Evolutionary conservation across 805 yeast species (phyloP).

Genomic region (Yarrowia divulgata): DNA sequence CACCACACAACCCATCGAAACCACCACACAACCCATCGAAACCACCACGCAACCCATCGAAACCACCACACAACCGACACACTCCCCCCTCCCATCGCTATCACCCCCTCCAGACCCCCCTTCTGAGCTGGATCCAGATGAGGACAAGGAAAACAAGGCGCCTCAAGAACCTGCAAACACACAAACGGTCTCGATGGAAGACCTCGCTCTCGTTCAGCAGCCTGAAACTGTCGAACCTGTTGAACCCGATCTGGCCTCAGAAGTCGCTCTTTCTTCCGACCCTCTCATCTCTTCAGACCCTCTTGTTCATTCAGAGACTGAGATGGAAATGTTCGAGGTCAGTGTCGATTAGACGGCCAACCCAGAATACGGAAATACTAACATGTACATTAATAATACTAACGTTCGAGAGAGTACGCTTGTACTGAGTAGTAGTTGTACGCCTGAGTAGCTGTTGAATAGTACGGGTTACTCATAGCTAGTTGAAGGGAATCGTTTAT

Average conservation of each 20-base stretch:
- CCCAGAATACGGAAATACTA: too few relatives aligned
- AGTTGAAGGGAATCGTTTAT: too few relatives aligned
- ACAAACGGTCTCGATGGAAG: not conserved
- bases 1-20: too few relatives aligned
- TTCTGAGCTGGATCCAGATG: conserved; percentile 13
- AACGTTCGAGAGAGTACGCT: not conserved
- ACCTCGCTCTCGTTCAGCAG: not conserved
- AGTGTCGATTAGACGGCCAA: not conserved
- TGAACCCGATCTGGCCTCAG: not conserved
- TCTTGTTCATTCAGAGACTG: not conserved
- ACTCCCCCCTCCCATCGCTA: not conserved
- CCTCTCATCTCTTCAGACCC: conserved; percentile 17
- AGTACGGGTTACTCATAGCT: too few relatives aligned
- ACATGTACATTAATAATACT: conserved; percentile 20
- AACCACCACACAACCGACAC: too few relatives aligned
- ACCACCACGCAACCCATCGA: too few relatives aligned
- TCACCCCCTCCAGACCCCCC: conserved; percentile 2
- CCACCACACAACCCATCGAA: too few relatives aligned
- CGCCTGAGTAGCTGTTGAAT: too few relatives aligned
- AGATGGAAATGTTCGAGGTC: conserved; percentile 13
- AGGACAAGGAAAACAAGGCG: conserved; percentile 13
- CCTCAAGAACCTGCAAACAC: not conserved
- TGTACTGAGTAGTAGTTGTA: too few relatives aligned
- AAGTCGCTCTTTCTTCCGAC: conserved; percentile 1
- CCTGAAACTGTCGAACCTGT: not conserved